Base-by-base conservation (phyloP, 225 moss, liverwort and hornwort genomes). In the Asterella californica region DNA sequence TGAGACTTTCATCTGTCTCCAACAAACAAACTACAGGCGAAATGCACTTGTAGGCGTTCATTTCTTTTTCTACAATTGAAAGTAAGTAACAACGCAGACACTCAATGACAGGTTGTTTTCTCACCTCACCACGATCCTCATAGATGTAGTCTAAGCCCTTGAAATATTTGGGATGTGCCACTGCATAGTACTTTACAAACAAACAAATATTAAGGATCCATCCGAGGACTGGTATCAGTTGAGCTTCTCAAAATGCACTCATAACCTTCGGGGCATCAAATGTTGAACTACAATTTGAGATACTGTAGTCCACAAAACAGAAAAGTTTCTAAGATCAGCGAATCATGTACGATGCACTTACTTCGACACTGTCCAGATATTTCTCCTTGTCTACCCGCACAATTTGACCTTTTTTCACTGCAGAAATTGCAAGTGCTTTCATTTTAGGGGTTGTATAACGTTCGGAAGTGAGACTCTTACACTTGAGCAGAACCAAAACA, bases 71-170 rank as follows among this genome's bases (percentile, higher is more conserved):
- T n/a, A n/a, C 30, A 12, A 30, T 12, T 52, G 52, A 50, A 53
- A 53, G n/a, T 12, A 19, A 74, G 4, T 9, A 0, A 53, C 25
- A 74, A 21, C 21, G 33, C 37, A 33, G 36, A 36, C 10, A 21
- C 37, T n/a, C 18, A 32, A 25, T 0, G 12, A 22, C 19, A 59
- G 34, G 14, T 49, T 25, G 37, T 42, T 30, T 37, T 65, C 65
- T 46, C 83, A 99, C 97, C 93, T 99, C 99, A 50, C 99, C 95
- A 83, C 95, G 95, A 83, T 99, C 99, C 83, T 99, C 95, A 30
- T 99, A 99, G 18, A 99, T 99, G 87, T 99, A 99, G 88, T 99
- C 95, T 72, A 99, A 83, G 47, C 99, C 99, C 78, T 86, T 95
- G 88, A 86, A 99, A 75, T 80, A 93, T 73, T 84, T 78, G n/a